These are phyloP conservation scores for Penicillium crystallinum DNA, from an alignment of 495 filamentous ascomycete species.

Conservation along the genomic window DNA sequence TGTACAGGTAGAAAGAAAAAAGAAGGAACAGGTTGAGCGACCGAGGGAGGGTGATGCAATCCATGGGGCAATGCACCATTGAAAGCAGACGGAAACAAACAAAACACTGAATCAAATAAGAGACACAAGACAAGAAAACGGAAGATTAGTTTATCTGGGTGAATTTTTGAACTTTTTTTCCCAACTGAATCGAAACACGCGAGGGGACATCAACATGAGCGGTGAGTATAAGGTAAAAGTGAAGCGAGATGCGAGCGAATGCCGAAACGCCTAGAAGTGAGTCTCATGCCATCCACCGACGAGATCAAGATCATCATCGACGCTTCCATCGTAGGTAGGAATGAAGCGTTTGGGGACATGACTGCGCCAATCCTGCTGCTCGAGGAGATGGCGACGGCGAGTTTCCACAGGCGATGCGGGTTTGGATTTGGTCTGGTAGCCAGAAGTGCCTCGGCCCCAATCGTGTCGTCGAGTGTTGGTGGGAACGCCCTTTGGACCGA, in stretches of 20 bases:
- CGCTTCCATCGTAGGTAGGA: conserved; percentile 45
- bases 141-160: conserved; percentile 26
- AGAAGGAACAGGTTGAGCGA: conserved; percentile 15
- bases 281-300: conserved; percentile 81
- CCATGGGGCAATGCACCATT: conserved; percentile 1
- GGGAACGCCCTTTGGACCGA: conserved; percentile 38
- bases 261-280: conserved; percentile 38
- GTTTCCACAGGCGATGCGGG: conserved; percentile 40
- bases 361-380: conserved; percentile 64
- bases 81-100: conserved; percentile 16
- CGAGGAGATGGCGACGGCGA: conserved; percentile 35
- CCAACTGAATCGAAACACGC: conserved; percentile 23
- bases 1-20: conserved; percentile 19
- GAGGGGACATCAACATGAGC: conserved; percentile 13
- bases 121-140: conserved; percentile 10
- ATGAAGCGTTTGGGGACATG: conserved; percentile 24
- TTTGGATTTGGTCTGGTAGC: conserved; percentile 48
- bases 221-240: conserved; percentile 3
- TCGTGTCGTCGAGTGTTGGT: conserved; percentile 44
- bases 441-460: conserved; percentile 51
- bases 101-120: conserved; percentile 17
- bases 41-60: conserved; percentile 7
- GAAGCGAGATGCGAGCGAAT: conserved; percentile 4
- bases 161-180: conserved; percentile 26
- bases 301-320: conserved; percentile 77